These are phyloP conservation scores for Bullera alba DNA, from an alignment of 768 basidiomycete species.

Conservation along the genomic window DNA sequence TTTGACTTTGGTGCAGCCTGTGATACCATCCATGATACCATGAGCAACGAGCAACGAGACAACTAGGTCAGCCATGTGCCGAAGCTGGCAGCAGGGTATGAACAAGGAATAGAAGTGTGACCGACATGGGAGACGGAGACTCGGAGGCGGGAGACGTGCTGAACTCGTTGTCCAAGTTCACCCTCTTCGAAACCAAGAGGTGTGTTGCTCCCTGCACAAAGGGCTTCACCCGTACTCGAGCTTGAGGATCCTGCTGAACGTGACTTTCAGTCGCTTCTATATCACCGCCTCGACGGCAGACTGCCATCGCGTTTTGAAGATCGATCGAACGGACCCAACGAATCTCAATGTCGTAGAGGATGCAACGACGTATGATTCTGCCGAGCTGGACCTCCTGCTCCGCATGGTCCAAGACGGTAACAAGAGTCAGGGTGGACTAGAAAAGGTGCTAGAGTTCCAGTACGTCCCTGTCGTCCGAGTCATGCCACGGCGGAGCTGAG, in stretches of 20 bases:
- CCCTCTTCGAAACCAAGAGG: constrained; percentile 81
- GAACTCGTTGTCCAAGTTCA: constrained; percentile 44
- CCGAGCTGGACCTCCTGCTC: constrained; percentile 81
- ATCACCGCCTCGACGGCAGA: constrained; percentile 84
- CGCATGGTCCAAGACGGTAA: constrained; percentile 97
- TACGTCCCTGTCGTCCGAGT: constrained; percentile 51
- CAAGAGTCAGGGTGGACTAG: constrained; percentile 75
- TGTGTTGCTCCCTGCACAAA: constrained; percentile 10
- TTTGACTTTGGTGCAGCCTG: too few species aligned
- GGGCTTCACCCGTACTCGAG: too few species aligned
- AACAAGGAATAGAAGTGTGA: too few species aligned
- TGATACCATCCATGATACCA: too few species aligned
- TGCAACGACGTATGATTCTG: constrained; percentile 75
- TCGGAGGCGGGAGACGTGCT: too few species aligned
- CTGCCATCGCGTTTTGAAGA: constrained; percentile 83
- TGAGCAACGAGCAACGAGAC: too few species aligned
- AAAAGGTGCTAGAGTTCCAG: constrained; percentile 69
- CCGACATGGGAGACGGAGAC: too few species aligned
- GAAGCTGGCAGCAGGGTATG: too few species aligned
- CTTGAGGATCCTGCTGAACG: too few species aligned
- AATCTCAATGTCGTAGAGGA: constrained; percentile 77
- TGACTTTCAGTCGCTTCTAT: constrained; percentile 60
- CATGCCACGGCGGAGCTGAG: too few species aligned
- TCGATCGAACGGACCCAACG: constrained; percentile 75
- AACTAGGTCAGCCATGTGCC: too few species aligned